phyloP scores from a whole-genome alignment of 2,329 filamentous ascomycete genomes.

The Diaporthe sp. region DNA sequence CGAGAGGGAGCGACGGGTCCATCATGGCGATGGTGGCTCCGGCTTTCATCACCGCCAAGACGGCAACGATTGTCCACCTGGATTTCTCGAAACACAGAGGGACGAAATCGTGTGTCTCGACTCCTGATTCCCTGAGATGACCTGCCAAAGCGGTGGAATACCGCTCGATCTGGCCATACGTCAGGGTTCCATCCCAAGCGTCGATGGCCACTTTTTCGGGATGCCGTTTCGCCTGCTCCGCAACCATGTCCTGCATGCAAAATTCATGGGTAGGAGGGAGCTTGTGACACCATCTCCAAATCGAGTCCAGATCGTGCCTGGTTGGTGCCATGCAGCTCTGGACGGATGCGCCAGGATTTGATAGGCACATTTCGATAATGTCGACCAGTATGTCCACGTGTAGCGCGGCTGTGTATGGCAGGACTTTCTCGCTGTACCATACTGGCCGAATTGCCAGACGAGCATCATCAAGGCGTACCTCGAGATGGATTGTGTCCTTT shows the following conservation, averaged over 20 bases:
- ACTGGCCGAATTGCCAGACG: slow-evolving; percentile 52
- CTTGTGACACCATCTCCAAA: slow-evolving; percentile 62
- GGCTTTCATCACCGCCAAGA: slow-evolving; percentile 48
- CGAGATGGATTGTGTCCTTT: slow-evolving; percentile 50
- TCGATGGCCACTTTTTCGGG: slow-evolving; percentile 50
- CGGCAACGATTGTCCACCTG: slow-evolving; percentile 44
- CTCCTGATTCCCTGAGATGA: slow-evolving; percentile 37
- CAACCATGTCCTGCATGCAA: slow-evolving; percentile 62
- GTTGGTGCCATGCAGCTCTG: slow-evolving; percentile 49
- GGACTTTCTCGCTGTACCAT: slow-evolving; percentile 56
- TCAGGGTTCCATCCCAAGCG: slow-evolving; percentile 43
- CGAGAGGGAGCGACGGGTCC: slow-evolving; percentile 42
- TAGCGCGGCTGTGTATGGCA: slow-evolving; percentile 56
- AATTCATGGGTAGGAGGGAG: slow-evolving; percentile 56
- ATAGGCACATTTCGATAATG: slow-evolving; percentile 51
- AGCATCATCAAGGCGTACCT: slow-evolving; percentile 46
- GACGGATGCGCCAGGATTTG: slow-evolving; percentile 47
- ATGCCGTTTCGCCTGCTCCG: slow-evolving; percentile 50
- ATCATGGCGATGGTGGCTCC: slow-evolving; percentile 49
- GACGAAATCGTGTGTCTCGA: slow-evolving; percentile 41
- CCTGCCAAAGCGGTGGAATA: slow-evolving; percentile 40
- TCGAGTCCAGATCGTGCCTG: slow-evolving; percentile 46
- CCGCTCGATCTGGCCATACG: slow-evolving; percentile 41
- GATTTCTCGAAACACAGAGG: slow-evolving; percentile 48
- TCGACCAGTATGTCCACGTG: slow-evolving; percentile 58